Percentiles rank a stretch among this genome's conserved stretches.
Conservation (phyloP, 75 land plant genomes). For the Pinus albicaulis region DNA sequence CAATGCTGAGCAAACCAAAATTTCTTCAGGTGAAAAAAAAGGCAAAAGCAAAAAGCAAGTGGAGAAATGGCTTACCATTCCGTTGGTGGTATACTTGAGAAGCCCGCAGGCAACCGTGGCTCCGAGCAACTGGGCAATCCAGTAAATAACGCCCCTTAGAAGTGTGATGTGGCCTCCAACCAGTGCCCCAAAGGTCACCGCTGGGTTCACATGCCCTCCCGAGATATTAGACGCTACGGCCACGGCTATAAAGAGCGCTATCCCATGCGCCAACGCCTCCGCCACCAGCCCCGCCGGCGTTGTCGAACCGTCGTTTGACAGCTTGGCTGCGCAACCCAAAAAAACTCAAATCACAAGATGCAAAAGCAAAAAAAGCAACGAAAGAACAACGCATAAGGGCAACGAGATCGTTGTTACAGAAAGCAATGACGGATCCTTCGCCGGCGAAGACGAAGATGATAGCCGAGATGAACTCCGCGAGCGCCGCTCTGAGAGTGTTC, state of each 20-base stretch:
- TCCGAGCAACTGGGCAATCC: constrained; percentile 88
- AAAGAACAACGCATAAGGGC: background rate
- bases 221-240: constrained; percentile 76
- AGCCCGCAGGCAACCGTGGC: constrained; percentile 60
- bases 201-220: constrained; percentile 94
- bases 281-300: constrained; percentile 48
- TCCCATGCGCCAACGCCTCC: constrained; percentile 72
- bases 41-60: no score
- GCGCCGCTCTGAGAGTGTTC: background rate
- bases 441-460: constrained; percentile 23
- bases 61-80: constrained; percentile 26
- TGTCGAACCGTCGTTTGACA: constrained; percentile 30
- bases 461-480: constrained; percentile 14
- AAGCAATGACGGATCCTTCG: constrained; percentile 18
- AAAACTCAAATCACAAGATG: background rate
- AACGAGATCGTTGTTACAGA: background rate
- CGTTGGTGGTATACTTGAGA: constrained; percentile 55
- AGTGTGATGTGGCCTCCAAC: constrained; percentile 80
- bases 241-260: constrained; percentile 70
- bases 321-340: constrained; percentile 25
- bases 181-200: constrained; percentile 82
- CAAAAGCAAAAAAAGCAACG: background rate
- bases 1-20: no score
- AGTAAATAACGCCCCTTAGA: constrained; percentile 56
- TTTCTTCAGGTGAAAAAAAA: no score